Evolutionary conservation across 495 filamentous ascomycete genomes (phyloP).

Genomic region (Penicillium egyptiacum): DNA sequence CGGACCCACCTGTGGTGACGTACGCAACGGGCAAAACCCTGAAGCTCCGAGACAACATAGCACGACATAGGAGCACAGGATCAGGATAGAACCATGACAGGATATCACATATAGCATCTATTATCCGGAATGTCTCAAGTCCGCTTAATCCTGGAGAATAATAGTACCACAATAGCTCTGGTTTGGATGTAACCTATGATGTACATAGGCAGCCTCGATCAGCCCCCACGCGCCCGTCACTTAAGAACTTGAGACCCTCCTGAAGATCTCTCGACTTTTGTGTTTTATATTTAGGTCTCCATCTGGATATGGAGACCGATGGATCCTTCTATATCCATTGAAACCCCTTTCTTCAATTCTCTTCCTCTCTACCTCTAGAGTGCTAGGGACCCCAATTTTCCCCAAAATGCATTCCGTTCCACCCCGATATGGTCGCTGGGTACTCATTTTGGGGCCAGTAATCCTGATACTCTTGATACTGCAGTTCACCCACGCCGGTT

Average conservation of each 20-base stretch:
- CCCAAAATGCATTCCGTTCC: constrained; percentile 22
- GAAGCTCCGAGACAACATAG: too few species aligned
- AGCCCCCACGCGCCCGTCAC: constrained; percentile 9
- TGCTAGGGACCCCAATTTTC: background rate
- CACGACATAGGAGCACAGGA: too few species aligned
- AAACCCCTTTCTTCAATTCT: background rate
- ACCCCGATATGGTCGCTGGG: constrained; percentile 31
- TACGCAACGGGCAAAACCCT: constrained; percentile 9
- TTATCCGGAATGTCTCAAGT: background rate
- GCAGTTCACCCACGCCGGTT: constrained; percentile 16
- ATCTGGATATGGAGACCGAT: constrained; percentile 20
- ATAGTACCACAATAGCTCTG: background rate
- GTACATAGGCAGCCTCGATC: constrained; percentile 9
- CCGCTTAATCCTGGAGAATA: background rate
- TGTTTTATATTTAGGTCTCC: constrained; percentile 7
- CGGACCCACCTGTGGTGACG: constrained; percentile 25
- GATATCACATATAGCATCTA: too few species aligned
- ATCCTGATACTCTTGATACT: constrained; percentile 20
- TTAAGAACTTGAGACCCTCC: constrained; percentile 5
- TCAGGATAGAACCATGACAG: too few species aligned
- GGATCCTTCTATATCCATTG: background rate
- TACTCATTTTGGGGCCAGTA: constrained; percentile 18
- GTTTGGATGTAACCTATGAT: constrained; percentile 1
- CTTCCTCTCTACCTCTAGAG: background rate
- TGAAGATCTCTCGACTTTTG: background rate